These are phyloP conservation scores for Ustilago trichophora DNA, from an alignment of 1,284 basidiomycete genomes.

Conservation along the genomic window DNA sequence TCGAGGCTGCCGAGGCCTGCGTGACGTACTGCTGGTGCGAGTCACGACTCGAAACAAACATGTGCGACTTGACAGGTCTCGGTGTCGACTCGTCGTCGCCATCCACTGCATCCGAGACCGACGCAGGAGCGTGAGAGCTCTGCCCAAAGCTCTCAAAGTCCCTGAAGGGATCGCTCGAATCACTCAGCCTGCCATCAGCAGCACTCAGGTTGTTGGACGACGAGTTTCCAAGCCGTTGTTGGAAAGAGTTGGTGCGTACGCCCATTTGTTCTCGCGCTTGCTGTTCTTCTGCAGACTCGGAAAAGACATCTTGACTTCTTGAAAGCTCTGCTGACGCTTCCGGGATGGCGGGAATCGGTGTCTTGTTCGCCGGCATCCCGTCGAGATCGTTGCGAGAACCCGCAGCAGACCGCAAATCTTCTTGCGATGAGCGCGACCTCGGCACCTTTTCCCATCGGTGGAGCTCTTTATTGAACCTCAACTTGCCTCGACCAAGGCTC, in stretches of 20 bases:
- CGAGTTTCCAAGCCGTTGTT: conserved; percentile 26
- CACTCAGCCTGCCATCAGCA: conserved; percentile 27
- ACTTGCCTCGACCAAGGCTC: conserved; percentile 41
- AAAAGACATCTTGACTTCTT: conserved; percentile 35
- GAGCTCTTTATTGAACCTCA: conserved; percentile 46
- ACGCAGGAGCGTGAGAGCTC: conserved; percentile 31
- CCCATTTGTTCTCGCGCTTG: conserved; percentile 24
- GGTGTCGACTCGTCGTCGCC: conserved; percentile 22
- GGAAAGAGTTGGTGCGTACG: conserved; percentile 33
- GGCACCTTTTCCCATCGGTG: conserved; percentile 48
- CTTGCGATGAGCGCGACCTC: conserved; percentile 24
- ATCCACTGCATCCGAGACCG: conserved; percentile 1
- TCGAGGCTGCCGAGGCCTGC: not conserved
- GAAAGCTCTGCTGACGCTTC: conserved; percentile 43
- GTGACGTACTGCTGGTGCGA: not conserved
- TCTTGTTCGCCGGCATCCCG: conserved; percentile 15
- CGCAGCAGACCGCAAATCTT: conserved; percentile 33
- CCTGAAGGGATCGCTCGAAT: conserved; percentile 52
- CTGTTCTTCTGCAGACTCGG: conserved; percentile 34
- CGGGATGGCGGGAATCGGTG: conserved; percentile 31
- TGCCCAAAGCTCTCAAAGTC: conserved; percentile 53
- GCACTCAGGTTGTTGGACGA: conserved; percentile 21
- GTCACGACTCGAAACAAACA: conserved; percentile 23
- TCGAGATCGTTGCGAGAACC: conserved; percentile 30
- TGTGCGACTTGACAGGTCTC: conserved; percentile 24